Evolutionary conservation across 163 green algal species (phyloP), one percentile per base, ranked within the genome.

Genomic region (Scenedesmus sp.): DNA sequence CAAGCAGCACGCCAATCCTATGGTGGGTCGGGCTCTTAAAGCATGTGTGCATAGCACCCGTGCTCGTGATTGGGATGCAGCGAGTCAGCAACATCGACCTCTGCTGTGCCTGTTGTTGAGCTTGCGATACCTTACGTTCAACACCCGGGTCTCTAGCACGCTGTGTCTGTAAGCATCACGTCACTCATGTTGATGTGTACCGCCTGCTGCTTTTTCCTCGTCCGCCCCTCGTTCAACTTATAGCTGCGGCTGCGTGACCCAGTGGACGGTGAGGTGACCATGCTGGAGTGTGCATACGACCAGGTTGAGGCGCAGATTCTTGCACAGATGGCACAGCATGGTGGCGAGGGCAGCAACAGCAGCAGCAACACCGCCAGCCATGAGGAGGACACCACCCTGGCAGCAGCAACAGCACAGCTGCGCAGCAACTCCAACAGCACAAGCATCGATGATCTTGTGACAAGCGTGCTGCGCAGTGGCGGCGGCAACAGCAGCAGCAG

Each of bases 291-390:
- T 2, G 87, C 76, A 13, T 91, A 91, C 53, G 87, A 91, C 42
- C 87, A 86, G n/a, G 87, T 91, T 5, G 87, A 90, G 35, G 85
- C 70, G 22, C 85, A 90, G 85, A 90, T 90, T 33, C 24, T 90
- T 16, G 85, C 85, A 16, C 85, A 90, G 72, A 9, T 90, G 33
- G 72, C 85, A 53, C 65, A 59, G 30, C 33, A 42, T n/a, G 79
- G 72, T 72, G 44, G 30, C 85, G 37, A 43, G 42, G 5, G 30
- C 43, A 44, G n/a, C 22, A 35, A 51, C 6, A 43, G 10, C 70
- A 51, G 26, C 70, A 51, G 33, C 15, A 40, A 44, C 49, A 33
- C 44, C 1, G 70, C 43, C 0, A 42, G 49, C 18, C 65, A 40
- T 9, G 65, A 76, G 9, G 65, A 76, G 30, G 65, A 76, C 65